Percentiles rank a stretch among this genome's conserved stretches.
Evolutionary conservation across 305 asterid genomes (phyloP).

Genomic region (Ilex paraguariensis): DNA sequence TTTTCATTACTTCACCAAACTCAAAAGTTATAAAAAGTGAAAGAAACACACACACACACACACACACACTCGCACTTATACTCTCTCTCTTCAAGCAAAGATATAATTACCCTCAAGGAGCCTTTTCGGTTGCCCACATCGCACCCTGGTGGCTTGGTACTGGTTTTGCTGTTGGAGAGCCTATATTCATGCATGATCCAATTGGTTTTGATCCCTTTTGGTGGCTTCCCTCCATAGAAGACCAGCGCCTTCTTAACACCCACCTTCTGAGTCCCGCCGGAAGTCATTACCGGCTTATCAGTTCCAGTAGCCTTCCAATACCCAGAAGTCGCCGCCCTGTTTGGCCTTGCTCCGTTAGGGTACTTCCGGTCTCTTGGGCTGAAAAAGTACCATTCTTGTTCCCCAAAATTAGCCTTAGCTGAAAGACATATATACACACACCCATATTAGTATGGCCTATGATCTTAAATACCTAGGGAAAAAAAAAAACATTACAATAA

Average conservation of each 20-base stretch:
- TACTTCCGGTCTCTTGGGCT: constrained; percentile 87
- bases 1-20: too few species aligned
- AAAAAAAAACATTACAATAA: not conserved
- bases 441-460: too few species aligned
- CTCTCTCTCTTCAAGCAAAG: not conserved
- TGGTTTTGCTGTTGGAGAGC: constrained; percentile 51
- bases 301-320: constrained; percentile 98
- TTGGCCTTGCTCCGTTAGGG: constrained; percentile 87
- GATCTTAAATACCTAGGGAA: too few species aligned
- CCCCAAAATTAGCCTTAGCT: constrained; percentile 87
- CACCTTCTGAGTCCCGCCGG: constrained; percentile 75
- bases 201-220: constrained; percentile 75
- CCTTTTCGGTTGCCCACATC: constrained; percentile 49
- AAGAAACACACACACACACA: not conserved
- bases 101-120: constrained; percentile 56
- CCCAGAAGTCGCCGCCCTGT: constrained; percentile 84
- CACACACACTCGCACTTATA: not conserved
- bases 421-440: not conserved
- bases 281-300: constrained; percentile 76
- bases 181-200: constrained; percentile 98
- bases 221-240: constrained; percentile 89
- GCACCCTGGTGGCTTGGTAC: constrained; percentile 60
- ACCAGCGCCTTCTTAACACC: constrained; percentile 86
- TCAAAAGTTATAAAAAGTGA: not conserved
- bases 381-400: constrained; percentile 93